These are phyloP conservation scores for Trametes versicolor DNA, from an alignment of 1,284 basidiomycete species.

Conservation along the genomic window DNA sequence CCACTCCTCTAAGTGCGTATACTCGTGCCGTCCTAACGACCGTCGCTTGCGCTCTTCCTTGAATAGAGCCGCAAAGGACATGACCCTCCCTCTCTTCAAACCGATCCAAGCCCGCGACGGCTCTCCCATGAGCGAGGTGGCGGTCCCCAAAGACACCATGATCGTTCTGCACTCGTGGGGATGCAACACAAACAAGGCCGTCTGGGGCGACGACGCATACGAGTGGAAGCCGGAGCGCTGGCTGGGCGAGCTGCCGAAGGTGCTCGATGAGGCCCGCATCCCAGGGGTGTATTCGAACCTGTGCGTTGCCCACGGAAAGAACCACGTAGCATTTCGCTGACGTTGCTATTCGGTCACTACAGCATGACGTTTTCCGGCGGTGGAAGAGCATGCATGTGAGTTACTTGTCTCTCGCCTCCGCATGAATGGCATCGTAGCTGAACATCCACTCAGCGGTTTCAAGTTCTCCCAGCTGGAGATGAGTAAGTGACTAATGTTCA, in stretches of 20 bases:
- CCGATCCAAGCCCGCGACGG: conserved; percentile 16
- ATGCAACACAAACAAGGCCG: conserved; percentile 24
- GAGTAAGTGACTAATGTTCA: conserved; percentile 37
- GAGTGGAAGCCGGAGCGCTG: conserved; percentile 38
- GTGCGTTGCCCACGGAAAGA: conserved; percentile 16
- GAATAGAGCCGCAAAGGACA: not conserved
- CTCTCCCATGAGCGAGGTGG: conserved; percentile 21
- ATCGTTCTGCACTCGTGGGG: conserved; percentile 18
- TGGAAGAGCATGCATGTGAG: conserved; percentile 44
- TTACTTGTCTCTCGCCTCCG: conserved; percentile 3
- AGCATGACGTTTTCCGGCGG: conserved; percentile 43
- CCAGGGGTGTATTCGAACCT: conserved; percentile 35
- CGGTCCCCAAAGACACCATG: conserved; percentile 25
- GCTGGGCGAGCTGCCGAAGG: conserved; percentile 16
- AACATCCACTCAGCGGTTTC: conserved; percentile 39
- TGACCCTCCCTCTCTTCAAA: not conserved
- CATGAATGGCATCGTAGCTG: not conserved
- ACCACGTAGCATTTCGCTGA: not conserved
- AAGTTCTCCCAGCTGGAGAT: conserved; percentile 47
- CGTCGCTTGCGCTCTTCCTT: not conserved
- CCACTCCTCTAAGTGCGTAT: not conserved
- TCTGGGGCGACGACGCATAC: conserved; percentile 34
- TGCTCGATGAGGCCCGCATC: conserved; percentile 24
- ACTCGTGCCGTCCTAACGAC: not conserved
- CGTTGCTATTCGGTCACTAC: not conserved